Conservation (phyloP, 1,284 basidiomycete species). For the Boletus smithii region DNA sequence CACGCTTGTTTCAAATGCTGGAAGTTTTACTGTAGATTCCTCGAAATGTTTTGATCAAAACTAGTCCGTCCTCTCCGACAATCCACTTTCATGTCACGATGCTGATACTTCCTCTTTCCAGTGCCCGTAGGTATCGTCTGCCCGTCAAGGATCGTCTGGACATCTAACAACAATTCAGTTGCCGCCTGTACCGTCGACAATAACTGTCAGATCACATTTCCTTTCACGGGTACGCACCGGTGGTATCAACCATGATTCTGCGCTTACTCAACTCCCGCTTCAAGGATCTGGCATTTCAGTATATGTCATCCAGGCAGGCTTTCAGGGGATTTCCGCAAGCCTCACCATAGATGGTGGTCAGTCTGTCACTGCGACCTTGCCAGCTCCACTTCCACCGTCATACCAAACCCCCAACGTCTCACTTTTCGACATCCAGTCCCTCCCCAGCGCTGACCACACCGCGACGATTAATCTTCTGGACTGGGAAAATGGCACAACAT, state of each 20-base stretch:
- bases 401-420: constrained; percentile 19
- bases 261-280: too few relatives aligned
- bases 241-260: too few relatives aligned
- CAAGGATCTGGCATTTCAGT: constrained; percentile 18
- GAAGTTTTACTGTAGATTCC: constrained; percentile 7
- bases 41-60: constrained; percentile 12
- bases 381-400: constrained; percentile 9
- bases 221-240: constrained; percentile 21
- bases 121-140: constrained; percentile 5
- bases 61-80: constrained; percentile 12
- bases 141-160: neutral
- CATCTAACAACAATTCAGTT: constrained; percentile 6
- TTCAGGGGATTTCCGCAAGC: constrained; percentile 14
- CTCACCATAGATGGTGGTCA: constrained; percentile 11
- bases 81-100: too few relatives aligned
- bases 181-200: constrained; percentile 6
- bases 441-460: constrained; percentile 11
- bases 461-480: constrained; percentile 10
- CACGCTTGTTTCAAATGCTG: neutral
- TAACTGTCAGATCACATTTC: constrained; percentile 11
- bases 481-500: constrained; percentile 6
- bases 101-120: too few relatives aligned
- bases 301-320: constrained; percentile 15
- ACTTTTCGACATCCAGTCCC: constrained; percentile 13
- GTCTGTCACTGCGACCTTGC: constrained; percentile 7